Evolutionary conservation across 2,329 filamentous ascomycete species (phyloP).

Genomic region (Exophiala lecanii-corni): DNA sequence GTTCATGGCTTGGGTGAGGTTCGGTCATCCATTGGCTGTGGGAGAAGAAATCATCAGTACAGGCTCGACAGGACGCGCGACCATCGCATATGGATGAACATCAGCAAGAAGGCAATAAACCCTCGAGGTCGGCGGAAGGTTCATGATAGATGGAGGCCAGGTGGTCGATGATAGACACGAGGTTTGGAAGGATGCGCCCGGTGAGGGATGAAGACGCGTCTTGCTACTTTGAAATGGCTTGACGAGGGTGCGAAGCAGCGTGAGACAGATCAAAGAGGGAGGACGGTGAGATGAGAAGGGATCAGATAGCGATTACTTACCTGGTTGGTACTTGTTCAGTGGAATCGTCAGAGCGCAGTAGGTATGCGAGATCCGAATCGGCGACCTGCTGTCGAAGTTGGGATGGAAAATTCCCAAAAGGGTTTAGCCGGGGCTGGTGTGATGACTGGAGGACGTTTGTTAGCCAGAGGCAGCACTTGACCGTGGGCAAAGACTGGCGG

Average conservation of each 20-base stretch:
- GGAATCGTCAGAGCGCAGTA: conserved; percentile 27
- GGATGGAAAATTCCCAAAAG: conserved; percentile 19
- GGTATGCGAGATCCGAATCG: conserved; percentile 27
- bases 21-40: conserved; percentile 43
- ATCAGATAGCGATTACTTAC: conserved; percentile 25
- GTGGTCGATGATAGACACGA: too few relatives aligned
- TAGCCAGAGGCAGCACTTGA: conserved; percentile 15
- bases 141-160: conserved; percentile 6
- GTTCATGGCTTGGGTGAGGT: conserved; percentile 47
- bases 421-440: conserved; percentile 20
- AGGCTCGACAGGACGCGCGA: conserved; percentile 9
- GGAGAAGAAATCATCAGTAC: conserved; percentile 31
- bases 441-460: conserved; percentile 14
- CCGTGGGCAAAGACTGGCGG: conserved; percentile 14
- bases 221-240: neutral
- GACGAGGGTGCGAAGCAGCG: conserved; percentile 4
- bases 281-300: conserved; percentile 11
- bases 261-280: conserved; percentile 6
- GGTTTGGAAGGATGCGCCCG: conserved; percentile 19
- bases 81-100: conserved; percentile 9
- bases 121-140: conserved; percentile 8
- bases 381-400: conserved; percentile 19
- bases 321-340: conserved; percentile 25
- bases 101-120: conserved; percentile 1
- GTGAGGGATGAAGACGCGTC: conserved; percentile 4